These are phyloP conservation scores for Tetrastigma voinierianum DNA, from an alignment of 164 flowering plant genomes.

Conservation along the genomic window DNA sequence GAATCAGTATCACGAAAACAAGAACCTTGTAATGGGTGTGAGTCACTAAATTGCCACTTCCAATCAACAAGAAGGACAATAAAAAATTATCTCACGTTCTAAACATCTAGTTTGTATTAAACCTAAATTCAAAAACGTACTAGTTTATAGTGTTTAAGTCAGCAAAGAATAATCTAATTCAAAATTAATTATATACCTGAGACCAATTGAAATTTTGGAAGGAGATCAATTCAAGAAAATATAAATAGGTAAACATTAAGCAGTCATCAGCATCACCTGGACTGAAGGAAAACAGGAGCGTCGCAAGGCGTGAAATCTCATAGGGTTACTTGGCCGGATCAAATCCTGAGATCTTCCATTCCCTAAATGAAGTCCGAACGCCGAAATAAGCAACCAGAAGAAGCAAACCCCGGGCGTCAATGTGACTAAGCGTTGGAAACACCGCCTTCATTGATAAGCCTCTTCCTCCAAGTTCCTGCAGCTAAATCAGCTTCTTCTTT, in stretches of 20 bases:
- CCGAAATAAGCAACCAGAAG: slow-evolving; percentile 52
- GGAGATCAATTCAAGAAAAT: not conserved
- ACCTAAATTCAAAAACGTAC: no score
- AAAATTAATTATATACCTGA: no score
- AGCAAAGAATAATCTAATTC: no score
- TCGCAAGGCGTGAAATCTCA: slow-evolving; percentile 31
- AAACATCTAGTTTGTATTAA: no score
- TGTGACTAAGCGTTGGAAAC: slow-evolving; percentile 20
- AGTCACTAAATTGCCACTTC: no score
- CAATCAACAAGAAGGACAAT: no score
- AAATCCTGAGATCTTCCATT: slow-evolving; percentile 40
- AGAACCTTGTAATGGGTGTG: no score
- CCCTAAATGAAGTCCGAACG: slow-evolving; percentile 35
- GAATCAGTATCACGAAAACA: no score
- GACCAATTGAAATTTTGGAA: no score
- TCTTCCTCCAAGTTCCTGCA: slow-evolving; percentile 46
- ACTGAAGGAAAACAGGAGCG: slow-evolving; percentile 26
- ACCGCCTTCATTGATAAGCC: slow-evolving; percentile 56
- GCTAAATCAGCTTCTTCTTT: slow-evolving; percentile 36
- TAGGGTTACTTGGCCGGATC: slow-evolving; percentile 25
- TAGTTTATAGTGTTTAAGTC: no score
- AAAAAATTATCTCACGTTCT: no score
- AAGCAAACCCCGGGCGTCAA: slow-evolving; percentile 57
- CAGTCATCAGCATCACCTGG: slow-evolving; percentile 32
- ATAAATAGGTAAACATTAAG: no score